A percentile compares a stretch with the other conserved stretches of the same genome.
phyloP scores from a whole-genome alignment of 2,329 filamentous ascomycete genomes.

The Paracoccidioides lutzii region DNA sequence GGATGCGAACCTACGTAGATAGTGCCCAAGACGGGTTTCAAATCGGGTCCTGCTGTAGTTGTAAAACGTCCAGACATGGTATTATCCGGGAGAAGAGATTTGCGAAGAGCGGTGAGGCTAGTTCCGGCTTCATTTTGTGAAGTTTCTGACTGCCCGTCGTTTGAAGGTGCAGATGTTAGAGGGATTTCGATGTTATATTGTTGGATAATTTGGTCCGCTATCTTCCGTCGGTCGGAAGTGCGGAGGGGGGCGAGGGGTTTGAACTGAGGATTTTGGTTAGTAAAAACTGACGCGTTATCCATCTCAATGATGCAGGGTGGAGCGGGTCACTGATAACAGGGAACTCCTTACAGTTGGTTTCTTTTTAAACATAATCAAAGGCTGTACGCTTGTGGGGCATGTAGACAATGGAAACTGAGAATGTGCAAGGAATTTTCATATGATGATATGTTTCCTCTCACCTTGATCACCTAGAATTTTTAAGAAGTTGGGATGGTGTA shows the following conservation, averaged over 20 bases:
- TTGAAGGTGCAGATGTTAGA: conserved; percentile 21
- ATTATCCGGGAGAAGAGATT: conserved; percentile 50
- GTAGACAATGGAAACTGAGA: background rate
- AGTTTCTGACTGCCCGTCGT: conserved; percentile 19
- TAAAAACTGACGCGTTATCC: background rate
- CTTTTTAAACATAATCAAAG: conserved; percentile 46
- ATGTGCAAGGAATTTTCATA: background rate
- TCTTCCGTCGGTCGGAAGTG: conserved; percentile 53
- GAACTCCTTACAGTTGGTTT: conserved; percentile 40
- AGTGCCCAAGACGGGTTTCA: conserved; percentile 49
- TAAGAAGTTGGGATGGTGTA: too few species aligned
- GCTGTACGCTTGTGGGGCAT: background rate
- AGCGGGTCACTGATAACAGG: conserved; percentile 9
- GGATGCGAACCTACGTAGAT: conserved; percentile 50
- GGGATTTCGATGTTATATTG: conserved; percentile 44
- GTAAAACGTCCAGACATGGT: conserved; percentile 51
- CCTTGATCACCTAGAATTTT: too few species aligned
- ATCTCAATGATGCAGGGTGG: background rate
- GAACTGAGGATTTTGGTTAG: conserved; percentile 34
- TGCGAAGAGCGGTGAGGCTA: conserved; percentile 41
- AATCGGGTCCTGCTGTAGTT: conserved; percentile 49
- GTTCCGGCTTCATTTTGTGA: conserved; percentile 24
- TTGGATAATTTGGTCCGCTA: conserved; percentile 54
- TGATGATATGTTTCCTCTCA: too few species aligned
- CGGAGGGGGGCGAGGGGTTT: conserved; percentile 54